Percentiles rank a stretch among this genome's conserved stretches.
Evolutionary conservation across 2,329 filamentous ascomycete genomes (phyloP).

Genomic region (Aspergillus pseudoglaucus): DNA sequence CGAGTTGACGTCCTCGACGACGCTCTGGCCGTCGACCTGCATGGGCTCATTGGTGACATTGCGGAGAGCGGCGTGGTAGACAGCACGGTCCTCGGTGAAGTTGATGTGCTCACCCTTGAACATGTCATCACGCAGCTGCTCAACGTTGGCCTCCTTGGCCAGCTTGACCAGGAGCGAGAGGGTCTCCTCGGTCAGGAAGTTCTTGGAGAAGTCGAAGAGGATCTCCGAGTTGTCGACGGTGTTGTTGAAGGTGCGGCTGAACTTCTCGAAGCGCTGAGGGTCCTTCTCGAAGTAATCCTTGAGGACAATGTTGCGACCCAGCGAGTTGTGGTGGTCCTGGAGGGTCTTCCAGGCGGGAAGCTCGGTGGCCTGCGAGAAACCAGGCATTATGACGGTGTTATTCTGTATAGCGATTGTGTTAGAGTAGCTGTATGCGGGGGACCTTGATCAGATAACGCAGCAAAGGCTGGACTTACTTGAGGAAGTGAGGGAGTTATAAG

Average conservation of each 20-base stretch:
- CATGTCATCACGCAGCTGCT: slow-evolving; percentile 94
- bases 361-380: slow-evolving; percentile 67
- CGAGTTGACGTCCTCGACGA: slow-evolving; percentile 85
- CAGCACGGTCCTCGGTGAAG: slow-evolving; percentile 93
- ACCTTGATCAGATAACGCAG: no score
- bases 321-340: slow-evolving; percentile 77
- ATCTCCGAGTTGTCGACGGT: slow-evolving; percentile 73
- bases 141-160: slow-evolving; percentile 81
- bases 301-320: slow-evolving; percentile 83
- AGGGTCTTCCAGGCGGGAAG: slow-evolving; percentile 84
- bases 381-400: slow-evolving; percentile 26
- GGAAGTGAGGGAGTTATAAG: neutral
- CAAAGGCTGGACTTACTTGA: no score
- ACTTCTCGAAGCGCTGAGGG: slow-evolving; percentile 80
- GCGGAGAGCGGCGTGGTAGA: slow-evolving; percentile 90
- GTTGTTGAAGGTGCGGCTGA: slow-evolving; percentile 78
- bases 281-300: slow-evolving; percentile 91
- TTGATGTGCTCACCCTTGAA: slow-evolving; percentile 98
- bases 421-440: neutral
- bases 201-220: slow-evolving; percentile 98
- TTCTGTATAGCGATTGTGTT: neutral
- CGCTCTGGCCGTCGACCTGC: slow-evolving; percentile 84
- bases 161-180: slow-evolving; percentile 79
- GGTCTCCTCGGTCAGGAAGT: slow-evolving; percentile 92
- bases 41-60: slow-evolving; percentile 77